phyloP scores from a whole-genome alignment of 2,329 filamentous ascomycete genomes.

The Penicillium sp. region DNA sequence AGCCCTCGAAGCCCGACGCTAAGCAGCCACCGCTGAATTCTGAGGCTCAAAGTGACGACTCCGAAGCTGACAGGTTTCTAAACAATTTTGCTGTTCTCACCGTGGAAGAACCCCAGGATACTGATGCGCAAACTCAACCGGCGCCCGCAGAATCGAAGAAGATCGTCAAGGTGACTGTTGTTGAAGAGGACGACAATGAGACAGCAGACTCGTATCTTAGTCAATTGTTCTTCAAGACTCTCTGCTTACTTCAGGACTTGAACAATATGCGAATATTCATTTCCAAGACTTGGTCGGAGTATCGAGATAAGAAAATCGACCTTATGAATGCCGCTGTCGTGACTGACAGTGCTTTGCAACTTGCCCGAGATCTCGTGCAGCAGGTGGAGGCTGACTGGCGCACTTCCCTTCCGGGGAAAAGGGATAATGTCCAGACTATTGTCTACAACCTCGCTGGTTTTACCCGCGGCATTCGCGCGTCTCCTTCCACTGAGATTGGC shows the following conservation, averaged over 20 bases:
- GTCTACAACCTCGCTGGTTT: too few relatives aligned
- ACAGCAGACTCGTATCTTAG: conserved; percentile 14
- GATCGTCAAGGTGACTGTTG: conserved; percentile 21
- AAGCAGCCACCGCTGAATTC: neutral
- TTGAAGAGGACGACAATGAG: neutral
- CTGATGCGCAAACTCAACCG: conserved; percentile 10
- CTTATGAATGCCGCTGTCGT: conserved; percentile 34
- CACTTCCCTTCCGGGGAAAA: conserved; percentile 1
- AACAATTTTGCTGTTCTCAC: conserved; percentile 31
- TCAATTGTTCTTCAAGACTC: conserved; percentile 23
- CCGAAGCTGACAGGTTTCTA: conserved; percentile 8
- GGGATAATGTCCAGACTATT: neutral
- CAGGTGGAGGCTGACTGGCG: conserved; percentile 19
- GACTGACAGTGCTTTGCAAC: conserved; percentile 32
- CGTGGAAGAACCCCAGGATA: conserved; percentile 26
- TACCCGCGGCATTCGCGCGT: too few relatives aligned
- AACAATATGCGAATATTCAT: conserved; percentile 29
- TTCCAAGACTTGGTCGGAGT: conserved; percentile 32
- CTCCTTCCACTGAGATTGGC: conserved; percentile 24
- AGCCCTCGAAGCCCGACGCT: conserved; percentile 14
- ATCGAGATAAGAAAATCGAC: conserved; percentile 28
- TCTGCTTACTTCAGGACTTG: conserved; percentile 34
- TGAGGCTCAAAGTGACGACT: neutral
- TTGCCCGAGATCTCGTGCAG: conserved; percentile 23
- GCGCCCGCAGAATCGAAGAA: conserved; percentile 11